These are phyloP conservation scores for Chaetoceros muelleri DNA, from an alignment of 108 stramenopile genomes.

Conservation along the genomic window DNA sequence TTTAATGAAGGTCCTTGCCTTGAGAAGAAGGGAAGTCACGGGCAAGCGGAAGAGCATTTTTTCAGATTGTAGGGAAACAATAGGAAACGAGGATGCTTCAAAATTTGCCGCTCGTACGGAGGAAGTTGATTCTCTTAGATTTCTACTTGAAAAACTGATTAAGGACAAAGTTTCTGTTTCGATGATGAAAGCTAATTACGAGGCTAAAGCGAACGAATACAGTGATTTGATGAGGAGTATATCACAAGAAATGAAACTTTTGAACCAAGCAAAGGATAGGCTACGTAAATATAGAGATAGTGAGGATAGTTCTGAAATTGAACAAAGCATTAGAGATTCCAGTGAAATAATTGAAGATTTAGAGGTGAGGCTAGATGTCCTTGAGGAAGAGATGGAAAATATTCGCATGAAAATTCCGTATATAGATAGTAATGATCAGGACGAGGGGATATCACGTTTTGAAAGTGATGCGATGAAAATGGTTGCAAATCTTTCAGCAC, in stretches of 20 bases:
- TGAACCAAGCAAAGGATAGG: constrained; percentile 20
- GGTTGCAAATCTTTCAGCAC: constrained; percentile 37
- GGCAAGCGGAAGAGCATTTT: no score
- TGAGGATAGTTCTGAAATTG: constrained; percentile 7
- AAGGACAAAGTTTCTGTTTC: constrained; percentile 37
- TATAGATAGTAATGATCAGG: constrained; percentile 21
- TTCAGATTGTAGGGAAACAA: no score
- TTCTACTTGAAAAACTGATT: constrained; percentile 58
- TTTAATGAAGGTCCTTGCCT: constrained; percentile 59
- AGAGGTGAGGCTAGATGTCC: constrained; percentile 69
- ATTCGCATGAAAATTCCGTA: constrained; percentile 26
- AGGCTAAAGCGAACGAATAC: constrained; percentile 51
- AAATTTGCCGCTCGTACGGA: constrained; percentile 27
- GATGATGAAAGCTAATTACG: constrained; percentile 33
- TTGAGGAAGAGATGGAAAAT: constrained; percentile 55
- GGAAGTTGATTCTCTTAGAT: constrained; percentile 49
- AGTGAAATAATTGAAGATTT: constrained; percentile 46
- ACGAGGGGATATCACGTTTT: background rate
- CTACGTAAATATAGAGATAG: constrained; percentile 9
- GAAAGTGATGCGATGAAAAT: constrained; percentile 22
- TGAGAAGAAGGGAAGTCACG: constrained; percentile 39
- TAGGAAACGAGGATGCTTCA: constrained; percentile 2
- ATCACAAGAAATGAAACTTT: constrained; percentile 39
- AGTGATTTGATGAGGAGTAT: constrained; percentile 53
- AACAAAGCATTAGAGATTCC: constrained; percentile 26